Evolutionary conservation across 1,284 basidiomycete species (phyloP), one percentile per base, ranked within the genome.

Genomic region (Puccinia brachypodii): DNA sequence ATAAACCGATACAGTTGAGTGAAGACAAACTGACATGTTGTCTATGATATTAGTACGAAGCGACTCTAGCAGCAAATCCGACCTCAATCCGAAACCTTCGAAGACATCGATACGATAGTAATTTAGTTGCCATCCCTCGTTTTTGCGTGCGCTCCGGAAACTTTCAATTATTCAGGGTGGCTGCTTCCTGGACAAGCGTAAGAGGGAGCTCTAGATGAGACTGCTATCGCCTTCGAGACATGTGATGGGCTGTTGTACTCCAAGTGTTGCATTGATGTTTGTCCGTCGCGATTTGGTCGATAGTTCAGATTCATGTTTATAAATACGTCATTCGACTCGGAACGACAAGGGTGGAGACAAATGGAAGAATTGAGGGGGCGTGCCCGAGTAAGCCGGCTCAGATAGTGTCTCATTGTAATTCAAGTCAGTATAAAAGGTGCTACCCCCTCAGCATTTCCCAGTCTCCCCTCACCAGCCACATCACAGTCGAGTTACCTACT

Each of bases 261-360:
- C 22, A 16, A 25, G 38, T 53, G 47, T 53, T 53, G 47, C 9
- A 50, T 50, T n/a, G 19, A 56, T 56, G 11, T 25, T 56, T 2
- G 28, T 56, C 53, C 53, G 47, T 11, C 36, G 31, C 19, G 62
- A 64, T 64, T 33, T 36, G 69, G 50, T 72, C 28, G 13, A 72
- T 44, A 36, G 42, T 50, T 40, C 42, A 33, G 42, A 47, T 22
- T 72, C 44, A 53, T 50, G 33, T 53, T n/a, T n/a, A n/a, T n/a
- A n/a, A n/a, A n/a, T n/a, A 28, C 31, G 50, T 72, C 50, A 53
- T 4, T n/a, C 28, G 11, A 7, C 16, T 72, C 69, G 69, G 69
- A 44, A 53, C 42, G 22, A 72, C 22, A 38, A 72, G 69, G 69
- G 69, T 53, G 69, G 69, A 50, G 31, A 72, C 42, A 72, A 72